These are phyloP conservation scores for Penicillium longicatenatum DNA, from an alignment of 495 filamentous ascomycete genomes.

Conservation along the genomic window DNA sequence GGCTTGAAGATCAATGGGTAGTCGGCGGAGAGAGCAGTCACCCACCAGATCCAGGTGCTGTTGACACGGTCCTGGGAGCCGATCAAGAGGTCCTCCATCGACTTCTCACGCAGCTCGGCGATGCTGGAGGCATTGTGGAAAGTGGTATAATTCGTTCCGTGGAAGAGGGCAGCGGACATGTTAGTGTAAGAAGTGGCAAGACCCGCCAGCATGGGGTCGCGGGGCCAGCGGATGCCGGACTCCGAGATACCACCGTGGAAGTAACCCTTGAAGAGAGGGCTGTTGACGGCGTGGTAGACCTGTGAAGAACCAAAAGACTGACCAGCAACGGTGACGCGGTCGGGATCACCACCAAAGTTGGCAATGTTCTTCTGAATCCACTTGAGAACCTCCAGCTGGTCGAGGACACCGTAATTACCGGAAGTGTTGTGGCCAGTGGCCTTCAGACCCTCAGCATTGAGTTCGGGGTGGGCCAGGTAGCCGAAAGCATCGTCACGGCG, in stretches of 20 bases:
- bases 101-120: slow-evolving; percentile 27
- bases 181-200: slow-evolving; percentile 32
- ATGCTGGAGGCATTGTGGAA: slow-evolving; percentile 29
- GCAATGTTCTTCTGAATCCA: slow-evolving; percentile 37
- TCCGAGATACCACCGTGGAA: slow-evolving; percentile 32
- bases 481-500: slow-evolving; percentile 70
- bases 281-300: slow-evolving; percentile 39
- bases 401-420: slow-evolving; percentile 43
- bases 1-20: slow-evolving; percentile 36
- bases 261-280: slow-evolving; percentile 29
- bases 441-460: slow-evolving; percentile 38
- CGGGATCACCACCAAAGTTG: slow-evolving; percentile 50
- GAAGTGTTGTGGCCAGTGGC: slow-evolving; percentile 47
- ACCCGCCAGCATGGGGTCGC: slow-evolving; percentile 29
- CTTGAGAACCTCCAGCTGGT: slow-evolving; percentile 39
- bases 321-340: slow-evolving; percentile 58
- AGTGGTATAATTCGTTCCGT: slow-evolving; percentile 26
- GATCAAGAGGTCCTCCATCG: slow-evolving; percentile 26
- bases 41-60: slow-evolving; percentile 27
- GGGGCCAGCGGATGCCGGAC: slow-evolving; percentile 32
- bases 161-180: slow-evolving; percentile 25
- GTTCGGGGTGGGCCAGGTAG: slow-evolving; percentile 61
- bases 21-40: slow-evolving; percentile 28
- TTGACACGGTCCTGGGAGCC: slow-evolving; percentile 26
- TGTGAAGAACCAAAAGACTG: slow-evolving; percentile 48